A percentile compares a stretch with the other conserved stretches of the same genome.
These are phyloP conservation scores for Drosera capensis DNA, from an alignment of 148 eudicot species.

Conservation along the genomic window DNA sequence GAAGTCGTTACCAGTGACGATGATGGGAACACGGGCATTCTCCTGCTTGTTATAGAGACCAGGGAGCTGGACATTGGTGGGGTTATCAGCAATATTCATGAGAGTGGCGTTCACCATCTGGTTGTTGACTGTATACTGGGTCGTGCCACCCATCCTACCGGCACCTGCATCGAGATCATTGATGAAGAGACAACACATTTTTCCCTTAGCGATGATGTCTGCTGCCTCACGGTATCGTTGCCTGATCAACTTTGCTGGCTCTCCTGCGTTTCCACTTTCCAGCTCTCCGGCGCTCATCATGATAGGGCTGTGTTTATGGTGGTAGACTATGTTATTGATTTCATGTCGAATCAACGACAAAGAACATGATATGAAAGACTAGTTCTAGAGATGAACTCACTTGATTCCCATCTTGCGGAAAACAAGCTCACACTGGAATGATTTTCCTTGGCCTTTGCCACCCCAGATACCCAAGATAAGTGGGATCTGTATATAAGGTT, in stretches of 20 bases:
- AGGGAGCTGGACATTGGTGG: constrained; percentile 86
- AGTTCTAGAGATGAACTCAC: too few relatives aligned
- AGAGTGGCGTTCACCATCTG: constrained; percentile 95
- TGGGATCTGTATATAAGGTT: too few relatives aligned
- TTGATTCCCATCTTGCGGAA: constrained; percentile 93
- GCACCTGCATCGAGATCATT: constrained; percentile 94
- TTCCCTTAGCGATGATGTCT: constrained; percentile 74
- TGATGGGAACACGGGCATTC: constrained; percentile 74
- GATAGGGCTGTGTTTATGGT: constrained; percentile 95
- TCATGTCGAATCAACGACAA: too few relatives aligned
- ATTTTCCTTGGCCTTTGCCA: constrained; percentile 97
- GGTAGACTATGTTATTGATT: too few relatives aligned
- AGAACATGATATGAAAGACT: too few relatives aligned
- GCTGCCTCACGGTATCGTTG: constrained; percentile 95
- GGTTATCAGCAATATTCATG: constrained; percentile 91
- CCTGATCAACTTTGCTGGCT: constrained; percentile 83
- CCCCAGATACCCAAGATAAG: constrained; percentile 96
- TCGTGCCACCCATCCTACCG: constrained; percentile 85
- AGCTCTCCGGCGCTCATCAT: constrained; percentile 97
- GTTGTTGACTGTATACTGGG: constrained; percentile 91
- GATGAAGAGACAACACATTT: constrained; percentile 83
- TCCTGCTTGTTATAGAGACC: constrained; percentile 95
- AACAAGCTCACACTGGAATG: constrained; percentile 92
- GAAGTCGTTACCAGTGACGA: constrained; percentile 89
- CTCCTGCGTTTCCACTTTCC: constrained; percentile 93